Percentiles rank a stretch among this genome's conserved stretches.
Evolutionary conservation across 179 eudicot species (phyloP).

Genomic region (Spinacia oleracea): DNA sequence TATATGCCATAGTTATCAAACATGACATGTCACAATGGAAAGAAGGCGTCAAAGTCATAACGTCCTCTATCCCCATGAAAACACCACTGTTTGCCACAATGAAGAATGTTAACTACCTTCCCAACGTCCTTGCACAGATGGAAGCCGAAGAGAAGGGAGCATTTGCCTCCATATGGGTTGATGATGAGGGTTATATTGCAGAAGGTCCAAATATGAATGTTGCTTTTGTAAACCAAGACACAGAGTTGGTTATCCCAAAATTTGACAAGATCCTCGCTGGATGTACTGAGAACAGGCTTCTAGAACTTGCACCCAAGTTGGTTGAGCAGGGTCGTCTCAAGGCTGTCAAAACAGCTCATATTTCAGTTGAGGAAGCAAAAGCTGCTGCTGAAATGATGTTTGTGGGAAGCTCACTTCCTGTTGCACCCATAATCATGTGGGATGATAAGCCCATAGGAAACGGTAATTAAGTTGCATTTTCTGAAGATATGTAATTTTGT

Average conservation of each 20-base stretch:
- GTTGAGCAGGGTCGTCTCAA: background rate
- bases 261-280: background rate
- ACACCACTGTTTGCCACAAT: background rate
- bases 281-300: background rate
- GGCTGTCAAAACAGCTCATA: background rate
- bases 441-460: background rate
- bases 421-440: background rate
- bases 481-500: too few species aligned
- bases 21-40: background rate
- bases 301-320: background rate
- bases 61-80: background rate
- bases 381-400: constrained; percentile 2
- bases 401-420: background rate
- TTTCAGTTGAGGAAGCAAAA: background rate
- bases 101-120: background rate
- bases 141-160: background rate
- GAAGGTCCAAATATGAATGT: background rate
- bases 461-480: too few species aligned
- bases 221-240: background rate
- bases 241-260: background rate
- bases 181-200: background rate
- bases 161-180: background rate
- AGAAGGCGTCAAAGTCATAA: background rate
- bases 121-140: background rate
- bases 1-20: background rate